Evolutionary conservation across 768 basidiomycete genomes (phyloP).

Genomic region (Phylloporus arenicola): DNA sequence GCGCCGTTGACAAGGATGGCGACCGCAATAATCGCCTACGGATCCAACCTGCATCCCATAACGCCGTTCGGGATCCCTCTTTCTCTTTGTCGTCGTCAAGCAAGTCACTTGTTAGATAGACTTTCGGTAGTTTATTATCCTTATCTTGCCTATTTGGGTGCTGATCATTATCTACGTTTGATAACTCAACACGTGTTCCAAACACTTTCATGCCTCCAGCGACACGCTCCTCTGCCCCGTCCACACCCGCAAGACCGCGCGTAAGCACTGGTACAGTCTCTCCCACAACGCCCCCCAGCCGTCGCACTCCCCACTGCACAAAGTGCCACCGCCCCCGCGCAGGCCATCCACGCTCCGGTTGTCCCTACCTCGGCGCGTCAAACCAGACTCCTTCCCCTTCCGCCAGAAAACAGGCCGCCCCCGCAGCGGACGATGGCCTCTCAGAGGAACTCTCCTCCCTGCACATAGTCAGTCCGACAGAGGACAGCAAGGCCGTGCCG

Average conservation of each 20-base stretch:
- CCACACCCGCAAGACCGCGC: constrained; percentile 25
- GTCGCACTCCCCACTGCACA: constrained; percentile 49
- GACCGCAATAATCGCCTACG: too few relatives aligned
- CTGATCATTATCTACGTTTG: neutral
- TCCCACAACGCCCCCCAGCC: constrained; percentile 30
- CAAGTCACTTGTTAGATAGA: neutral
- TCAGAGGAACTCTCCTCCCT: constrained; percentile 44
- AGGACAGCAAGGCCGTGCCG: constrained; percentile 11
- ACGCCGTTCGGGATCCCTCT: too few relatives aligned
- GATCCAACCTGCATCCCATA: too few relatives aligned
- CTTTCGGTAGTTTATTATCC: neutral
- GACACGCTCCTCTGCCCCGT: constrained; percentile 28
- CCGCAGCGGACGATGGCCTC: constrained; percentile 26
- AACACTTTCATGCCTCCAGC: constrained; percentile 20
- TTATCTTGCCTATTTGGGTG: neutral
- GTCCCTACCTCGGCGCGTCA: constrained; percentile 40
- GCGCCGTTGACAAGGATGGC: too few relatives aligned
- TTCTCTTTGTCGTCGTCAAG: neutral
- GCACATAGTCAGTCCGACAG: constrained; percentile 30
- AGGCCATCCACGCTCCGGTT: constrained; percentile 62
- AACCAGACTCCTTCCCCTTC: constrained; percentile 13
- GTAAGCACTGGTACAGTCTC: constrained; percentile 5
- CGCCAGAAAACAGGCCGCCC: neutral
- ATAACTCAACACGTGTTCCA: too few relatives aligned
- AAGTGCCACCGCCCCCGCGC: constrained; percentile 50